Conservation (phyloP, 768 basidiomycete species). For the Rossbeevera mucosa region DNA sequence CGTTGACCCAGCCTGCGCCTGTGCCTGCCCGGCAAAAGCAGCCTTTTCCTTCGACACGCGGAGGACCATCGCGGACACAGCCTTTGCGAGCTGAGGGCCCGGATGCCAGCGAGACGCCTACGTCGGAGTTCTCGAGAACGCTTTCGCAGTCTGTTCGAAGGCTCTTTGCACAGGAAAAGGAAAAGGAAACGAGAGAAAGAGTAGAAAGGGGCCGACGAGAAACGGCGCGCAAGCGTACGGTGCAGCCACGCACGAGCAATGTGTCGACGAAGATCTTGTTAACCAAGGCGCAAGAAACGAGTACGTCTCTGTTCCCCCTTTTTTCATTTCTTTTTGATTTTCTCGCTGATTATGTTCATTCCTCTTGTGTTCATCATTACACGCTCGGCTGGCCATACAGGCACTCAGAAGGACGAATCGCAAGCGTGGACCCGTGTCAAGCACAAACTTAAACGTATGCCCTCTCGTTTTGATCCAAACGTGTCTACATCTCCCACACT, state of each 20-base stretch:
- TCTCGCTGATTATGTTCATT: neutral
- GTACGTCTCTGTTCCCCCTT: slow-evolving; percentile 13
- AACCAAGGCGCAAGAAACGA: slow-evolving; percentile 12
- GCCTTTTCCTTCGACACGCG: neutral
- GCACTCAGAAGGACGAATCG: slow-evolving; percentile 4
- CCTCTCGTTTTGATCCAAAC: neutral
- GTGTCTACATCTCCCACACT: neutral
- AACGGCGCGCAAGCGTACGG: slow-evolving; percentile 16
- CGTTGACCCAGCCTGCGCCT: slow-evolving; percentile 9
- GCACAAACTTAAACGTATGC: slow-evolving; percentile 16
- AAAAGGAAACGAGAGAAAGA: neutral
- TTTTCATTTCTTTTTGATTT: neutral
- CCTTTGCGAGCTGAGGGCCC: neutral
- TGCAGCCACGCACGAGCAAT: neutral
- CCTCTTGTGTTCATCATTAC: neutral
- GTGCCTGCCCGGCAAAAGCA: neutral
- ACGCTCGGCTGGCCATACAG: slow-evolving; percentile 2
- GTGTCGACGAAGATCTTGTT: slow-evolving; percentile 15
- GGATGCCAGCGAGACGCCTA: slow-evolving; percentile 4
- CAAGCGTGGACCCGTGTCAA: slow-evolving; percentile 14
- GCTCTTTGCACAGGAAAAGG: slow-evolving; percentile 2
- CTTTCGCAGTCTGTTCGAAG: slow-evolving; percentile 18
- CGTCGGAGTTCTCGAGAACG: slow-evolving; percentile 13
- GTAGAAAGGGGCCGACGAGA: neutral
- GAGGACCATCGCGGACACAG: neutral